phyloP scores from a whole-genome alignment of 345 rosid species.

The Carallia brachiata region DNA sequence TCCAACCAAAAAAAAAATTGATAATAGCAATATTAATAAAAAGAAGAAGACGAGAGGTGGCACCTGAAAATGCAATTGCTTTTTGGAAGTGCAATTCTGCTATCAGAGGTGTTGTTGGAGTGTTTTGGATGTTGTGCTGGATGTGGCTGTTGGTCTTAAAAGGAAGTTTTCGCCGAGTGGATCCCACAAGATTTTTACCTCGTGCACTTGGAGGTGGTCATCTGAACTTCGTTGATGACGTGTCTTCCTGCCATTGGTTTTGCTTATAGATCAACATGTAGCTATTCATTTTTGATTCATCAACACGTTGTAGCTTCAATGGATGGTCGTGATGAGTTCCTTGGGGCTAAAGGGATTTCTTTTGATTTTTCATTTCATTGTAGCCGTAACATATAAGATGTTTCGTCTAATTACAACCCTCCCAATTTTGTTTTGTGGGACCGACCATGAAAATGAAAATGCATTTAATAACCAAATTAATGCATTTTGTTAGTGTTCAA shows the following conservation, averaged over 20 bases:
- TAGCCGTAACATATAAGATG: neutral
- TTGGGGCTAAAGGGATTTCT: neutral
- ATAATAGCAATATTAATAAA: slow-evolving; percentile 2
- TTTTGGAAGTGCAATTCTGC: too few species aligned
- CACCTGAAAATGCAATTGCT: too few species aligned
- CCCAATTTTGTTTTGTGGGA: too few species aligned
- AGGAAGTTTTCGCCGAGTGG: neutral
- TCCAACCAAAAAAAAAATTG: slow-evolving; percentile 20
- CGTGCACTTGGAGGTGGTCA: neutral
- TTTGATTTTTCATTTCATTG: neutral
- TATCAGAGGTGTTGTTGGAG: too few species aligned
- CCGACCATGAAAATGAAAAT: too few species aligned
- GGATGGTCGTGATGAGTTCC: neutral
- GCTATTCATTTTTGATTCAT: neutral
- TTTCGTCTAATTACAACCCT: too few species aligned
- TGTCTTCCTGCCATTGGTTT: neutral
- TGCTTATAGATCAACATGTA: neutral
- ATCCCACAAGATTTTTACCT: neutral
- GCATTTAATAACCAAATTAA: too few species aligned
- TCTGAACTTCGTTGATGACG: neutral
- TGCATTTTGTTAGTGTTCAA: too few species aligned
- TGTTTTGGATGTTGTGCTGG: neutral
- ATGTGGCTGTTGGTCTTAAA: neutral
- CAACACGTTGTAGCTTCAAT: neutral
- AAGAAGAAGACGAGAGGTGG: neutral